Evolutionary conservation across 768 basidiomycete species (phyloP).

Genomic region (Lactifluus hygrophoroides): DNA sequence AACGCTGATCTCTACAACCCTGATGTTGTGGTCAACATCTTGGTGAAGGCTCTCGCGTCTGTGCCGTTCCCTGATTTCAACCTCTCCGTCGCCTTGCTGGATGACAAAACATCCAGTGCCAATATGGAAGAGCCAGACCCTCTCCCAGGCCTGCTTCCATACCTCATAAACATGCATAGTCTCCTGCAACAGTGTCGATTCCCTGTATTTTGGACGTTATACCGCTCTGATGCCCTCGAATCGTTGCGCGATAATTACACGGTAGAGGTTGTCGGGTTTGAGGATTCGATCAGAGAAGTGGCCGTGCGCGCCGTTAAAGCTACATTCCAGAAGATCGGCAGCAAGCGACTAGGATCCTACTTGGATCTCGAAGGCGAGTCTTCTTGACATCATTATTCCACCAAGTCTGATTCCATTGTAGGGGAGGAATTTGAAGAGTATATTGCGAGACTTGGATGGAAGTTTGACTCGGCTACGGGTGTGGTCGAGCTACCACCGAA

Average conservation of each 20-base stretch:
- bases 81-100: slow-evolving; percentile 87
- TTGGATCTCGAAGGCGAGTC: slow-evolving; percentile 64
- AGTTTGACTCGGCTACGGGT: slow-evolving; percentile 40
- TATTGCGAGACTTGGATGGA: slow-evolving; percentile 61
- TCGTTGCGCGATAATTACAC: slow-evolving; percentile 79
- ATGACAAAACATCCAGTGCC: slow-evolving; percentile 51
- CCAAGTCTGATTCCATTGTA: slow-evolving; percentile 20
- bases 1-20: slow-evolving; percentile 90
- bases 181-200: slow-evolving; percentile 80
- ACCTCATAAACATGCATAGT: slow-evolving; percentile 56
- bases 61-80: slow-evolving; percentile 89
- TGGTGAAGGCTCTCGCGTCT: slow-evolving; percentile 82
- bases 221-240: slow-evolving; percentile 62
- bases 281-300: slow-evolving; percentile 72
- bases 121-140: slow-evolving; percentile 77
- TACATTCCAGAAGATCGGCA: slow-evolving; percentile 66
- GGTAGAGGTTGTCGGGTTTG: slow-evolving; percentile 74
- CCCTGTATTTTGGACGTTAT: slow-evolving; percentile 76
- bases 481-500: slow-evolving; percentile 70
- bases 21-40: slow-evolving; percentile 89
- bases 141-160: slow-evolving; percentile 58
- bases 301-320: slow-evolving; percentile 69
- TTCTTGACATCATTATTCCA: too few relatives aligned
- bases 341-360: slow-evolving; percentile 61
- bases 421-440: slow-evolving; percentile 53